These are phyloP conservation scores for Hypoxylon sp. DNA, from an alignment of 2,329 filamentous ascomycete genomes.

Conservation along the genomic window DNA sequence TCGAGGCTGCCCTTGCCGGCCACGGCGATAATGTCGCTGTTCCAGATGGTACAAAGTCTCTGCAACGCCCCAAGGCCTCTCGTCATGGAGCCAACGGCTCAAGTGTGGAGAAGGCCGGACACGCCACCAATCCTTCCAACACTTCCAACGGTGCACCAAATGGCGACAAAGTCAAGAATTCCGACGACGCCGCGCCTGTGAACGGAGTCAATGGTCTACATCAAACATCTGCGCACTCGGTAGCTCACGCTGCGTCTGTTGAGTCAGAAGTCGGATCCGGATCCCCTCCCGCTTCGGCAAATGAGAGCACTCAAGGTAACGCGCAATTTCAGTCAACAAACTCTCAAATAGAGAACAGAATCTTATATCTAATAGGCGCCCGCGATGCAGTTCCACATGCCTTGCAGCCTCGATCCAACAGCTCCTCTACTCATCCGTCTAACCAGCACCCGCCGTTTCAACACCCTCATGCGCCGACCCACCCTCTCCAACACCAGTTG, in stretches of 20 bases:
- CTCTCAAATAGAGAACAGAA: slow-evolving; percentile 24
- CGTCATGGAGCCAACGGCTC: slow-evolving; percentile 44
- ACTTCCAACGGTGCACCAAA: slow-evolving; percentile 27
- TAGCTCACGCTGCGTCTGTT: slow-evolving; percentile 25
- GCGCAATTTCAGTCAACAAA: slow-evolving; percentile 24
- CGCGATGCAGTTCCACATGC: slow-evolving; percentile 30
- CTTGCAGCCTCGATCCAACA: slow-evolving; percentile 44
- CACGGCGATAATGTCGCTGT: slow-evolving; percentile 42
- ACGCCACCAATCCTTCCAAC: slow-evolving; percentile 25
- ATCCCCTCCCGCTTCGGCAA: slow-evolving; percentile 22
- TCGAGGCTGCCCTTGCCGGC: slow-evolving; percentile 51
- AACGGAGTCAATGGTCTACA: slow-evolving; percentile 20
- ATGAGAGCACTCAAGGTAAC: slow-evolving; percentile 41
- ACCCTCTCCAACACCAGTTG: slow-evolving; percentile 41
- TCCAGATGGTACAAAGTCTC: slow-evolving; percentile 24
- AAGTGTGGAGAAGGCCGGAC: slow-evolving; percentile 47
- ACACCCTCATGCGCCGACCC: slow-evolving; percentile 29
- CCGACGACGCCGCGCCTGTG: not conserved
- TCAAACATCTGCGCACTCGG: slow-evolving; percentile 21
- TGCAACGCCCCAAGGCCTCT: slow-evolving; percentile 41
- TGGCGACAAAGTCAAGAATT: slow-evolving; percentile 14
- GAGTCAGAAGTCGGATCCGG: slow-evolving; percentile 9
- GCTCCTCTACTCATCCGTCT: slow-evolving; percentile 34
- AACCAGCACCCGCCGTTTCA: slow-evolving; percentile 42
- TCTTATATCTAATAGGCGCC: slow-evolving; percentile 44